Conservation (phyloP, 2,329 filamentous ascomycete species). For the Hypoxylon sp. region DNA sequence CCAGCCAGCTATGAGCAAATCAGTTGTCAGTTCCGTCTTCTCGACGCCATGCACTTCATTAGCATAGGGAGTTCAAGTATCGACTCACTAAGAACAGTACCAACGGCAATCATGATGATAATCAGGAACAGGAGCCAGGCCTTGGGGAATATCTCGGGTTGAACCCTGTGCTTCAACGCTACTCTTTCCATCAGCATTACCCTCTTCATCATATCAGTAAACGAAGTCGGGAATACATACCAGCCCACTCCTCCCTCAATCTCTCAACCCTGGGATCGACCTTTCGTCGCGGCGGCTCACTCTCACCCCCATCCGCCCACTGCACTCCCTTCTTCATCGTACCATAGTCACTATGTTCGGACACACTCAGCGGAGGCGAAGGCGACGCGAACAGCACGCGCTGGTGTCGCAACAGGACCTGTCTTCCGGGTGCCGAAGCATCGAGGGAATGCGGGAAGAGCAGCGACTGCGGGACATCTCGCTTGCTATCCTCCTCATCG, state of each 20-base stretch:
- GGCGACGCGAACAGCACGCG: conserved; percentile 25
- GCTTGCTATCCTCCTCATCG: conserved; percentile 21
- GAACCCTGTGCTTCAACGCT: conserved; percentile 37
- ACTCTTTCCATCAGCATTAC: background rate
- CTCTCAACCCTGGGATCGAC: background rate
- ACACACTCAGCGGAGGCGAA: background rate
- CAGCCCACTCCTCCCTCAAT: background rate
- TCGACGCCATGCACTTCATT: background rate
- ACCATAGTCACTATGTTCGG: background rate
- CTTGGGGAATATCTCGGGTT: conserved; percentile 30
- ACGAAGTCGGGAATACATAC: background rate
- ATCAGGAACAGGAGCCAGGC: conserved; percentile 40
- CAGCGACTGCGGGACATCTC: conserved; percentile 34
- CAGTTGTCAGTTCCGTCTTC: conserved; percentile 8
- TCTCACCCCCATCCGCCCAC: background rate
- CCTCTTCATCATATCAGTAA: background rate
- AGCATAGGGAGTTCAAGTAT: background rate
- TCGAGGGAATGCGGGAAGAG: conserved; percentile 37
- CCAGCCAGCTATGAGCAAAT: conserved; percentile 42
- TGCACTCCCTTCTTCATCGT: background rate
- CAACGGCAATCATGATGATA: conserved; percentile 32
- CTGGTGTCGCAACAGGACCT: conserved; percentile 41
- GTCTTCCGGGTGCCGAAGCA: conserved; percentile 20
- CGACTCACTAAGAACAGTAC: conserved; percentile 37
- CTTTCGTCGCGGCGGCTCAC: background rate